Evolutionary conservation across 2,329 filamentous ascomycete genomes (phyloP).

Genomic region (Lachnellula hyalina): DNA sequence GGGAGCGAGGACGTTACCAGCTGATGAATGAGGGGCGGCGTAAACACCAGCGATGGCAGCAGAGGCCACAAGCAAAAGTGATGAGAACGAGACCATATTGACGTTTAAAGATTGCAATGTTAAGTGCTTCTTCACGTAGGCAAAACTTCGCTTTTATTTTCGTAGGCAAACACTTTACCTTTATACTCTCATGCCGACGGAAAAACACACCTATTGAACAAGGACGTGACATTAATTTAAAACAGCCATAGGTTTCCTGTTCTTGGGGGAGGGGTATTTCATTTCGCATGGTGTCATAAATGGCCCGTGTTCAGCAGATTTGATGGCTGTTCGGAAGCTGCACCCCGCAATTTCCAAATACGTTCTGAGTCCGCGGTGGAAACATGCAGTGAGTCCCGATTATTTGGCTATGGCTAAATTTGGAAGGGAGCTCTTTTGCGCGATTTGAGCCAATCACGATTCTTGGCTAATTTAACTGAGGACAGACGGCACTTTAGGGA

Average conservation of each 20-base stretch:
- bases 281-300: no score
- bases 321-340: neutral
- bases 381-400: neutral
- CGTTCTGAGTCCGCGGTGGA: neutral
- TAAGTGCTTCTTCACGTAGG: neutral
- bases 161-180: neutral
- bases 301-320: no score
- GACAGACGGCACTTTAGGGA: neutral
- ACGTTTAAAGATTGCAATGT: neutral
- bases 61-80: constrained; percentile 14
- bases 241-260: neutral
- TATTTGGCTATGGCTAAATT: neutral
- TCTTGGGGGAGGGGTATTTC: no score
- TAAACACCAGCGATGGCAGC: constrained; percentile 11
- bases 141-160: no score
- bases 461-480: neutral
- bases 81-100: constrained; percentile 21
- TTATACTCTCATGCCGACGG: neutral
- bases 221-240: neutral
- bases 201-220: neutral
- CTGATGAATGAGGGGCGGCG: constrained; percentile 9
- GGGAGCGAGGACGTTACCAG: neutral
- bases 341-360: neutral
- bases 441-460: neutral
- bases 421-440: no score